A percentile compares a stretch with the other conserved stretches of the same genome.
Conservation (phyloP, 2,329 filamentous ascomycete genomes). For the Sphaceloma murrayae region DNA sequence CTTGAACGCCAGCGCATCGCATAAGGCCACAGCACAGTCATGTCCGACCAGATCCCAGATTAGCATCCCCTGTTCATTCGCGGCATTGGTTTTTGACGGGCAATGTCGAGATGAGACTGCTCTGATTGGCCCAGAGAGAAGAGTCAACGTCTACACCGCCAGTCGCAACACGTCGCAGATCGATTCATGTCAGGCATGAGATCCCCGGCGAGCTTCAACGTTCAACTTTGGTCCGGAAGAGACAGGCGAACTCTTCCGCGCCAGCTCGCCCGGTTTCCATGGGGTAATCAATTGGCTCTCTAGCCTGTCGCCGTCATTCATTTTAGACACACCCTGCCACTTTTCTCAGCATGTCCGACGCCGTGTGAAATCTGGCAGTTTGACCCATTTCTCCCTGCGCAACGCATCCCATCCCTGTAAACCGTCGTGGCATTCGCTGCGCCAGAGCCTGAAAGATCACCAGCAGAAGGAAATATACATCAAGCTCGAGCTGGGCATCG, state of each 20-base stretch:
- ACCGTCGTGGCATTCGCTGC: conserved; percentile 8
- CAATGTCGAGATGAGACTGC: too few relatives aligned
- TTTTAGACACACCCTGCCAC: conserved; percentile 14
- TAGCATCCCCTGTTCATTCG: too few relatives aligned
- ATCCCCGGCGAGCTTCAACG: background rate
- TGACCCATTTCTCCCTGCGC: conserved; percentile 11
- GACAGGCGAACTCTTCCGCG: conserved; percentile 1
- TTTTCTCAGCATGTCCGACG: conserved; percentile 15
- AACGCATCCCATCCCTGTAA: background rate
- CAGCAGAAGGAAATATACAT: conserved; percentile 8
- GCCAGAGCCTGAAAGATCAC: conserved; percentile 2
- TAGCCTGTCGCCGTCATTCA: conserved; percentile 14
- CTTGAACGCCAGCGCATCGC: background rate
- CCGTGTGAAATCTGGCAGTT: conserved; percentile 5
- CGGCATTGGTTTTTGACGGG: too few relatives aligned
- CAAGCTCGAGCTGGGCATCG: background rate
- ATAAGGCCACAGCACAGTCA: conserved; percentile 4
- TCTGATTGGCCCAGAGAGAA: background rate
- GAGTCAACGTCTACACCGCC: conserved; percentile 8
- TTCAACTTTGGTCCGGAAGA: conserved; percentile 7
- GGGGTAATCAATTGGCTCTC: conserved; percentile 8
- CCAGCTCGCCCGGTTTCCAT: conserved; percentile 10
- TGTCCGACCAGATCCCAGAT: conserved; percentile 5
- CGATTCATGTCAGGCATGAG: conserved; percentile 11
- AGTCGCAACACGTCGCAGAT: conserved; percentile 8